Conservation (phyloP, 2,329 filamentous ascomycete genomes). For the Penicillium sclerotigenum region DNA sequence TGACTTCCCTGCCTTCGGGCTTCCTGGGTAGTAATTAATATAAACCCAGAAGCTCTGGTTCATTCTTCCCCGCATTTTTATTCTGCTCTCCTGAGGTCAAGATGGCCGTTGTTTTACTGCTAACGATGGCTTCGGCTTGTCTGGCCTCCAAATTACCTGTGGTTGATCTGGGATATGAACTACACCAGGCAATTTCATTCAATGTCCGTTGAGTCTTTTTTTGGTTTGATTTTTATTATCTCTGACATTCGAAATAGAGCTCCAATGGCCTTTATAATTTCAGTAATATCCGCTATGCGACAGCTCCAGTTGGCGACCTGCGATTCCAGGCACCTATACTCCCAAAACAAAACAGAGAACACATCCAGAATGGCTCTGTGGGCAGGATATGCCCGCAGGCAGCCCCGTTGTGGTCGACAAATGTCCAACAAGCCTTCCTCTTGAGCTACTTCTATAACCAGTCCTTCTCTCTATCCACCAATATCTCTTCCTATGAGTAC, state of each 20-base stretch:
- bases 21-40: not conserved
- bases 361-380: constrained; percentile 46
- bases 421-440: constrained; percentile 20
- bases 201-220: constrained; percentile 9
- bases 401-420: constrained; percentile 44
- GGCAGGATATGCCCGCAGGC: constrained; percentile 48
- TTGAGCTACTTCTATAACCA: constrained; percentile 12
- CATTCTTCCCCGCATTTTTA: not conserved
- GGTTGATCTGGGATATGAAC: constrained; percentile 56
- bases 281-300: constrained; percentile 56
- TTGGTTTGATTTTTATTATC: not conserved
- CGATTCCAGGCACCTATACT: constrained; percentile 50
- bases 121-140: constrained; percentile 17
- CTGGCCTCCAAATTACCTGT: constrained; percentile 25
- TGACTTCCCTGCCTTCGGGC: not conserved
- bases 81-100: not conserved
- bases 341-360: constrained; percentile 43
- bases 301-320: constrained; percentile 51
- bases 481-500: constrained; percentile 24
- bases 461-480: constrained; percentile 18
- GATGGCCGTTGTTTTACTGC: constrained; percentile 10
- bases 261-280: constrained; percentile 52
- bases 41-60: not conserved
- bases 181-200: constrained; percentile 44
- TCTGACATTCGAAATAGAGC: constrained; percentile 6